Conservation (phyloP, 805 yeast species). For the Saccharomycopsis babjevae region DNA sequence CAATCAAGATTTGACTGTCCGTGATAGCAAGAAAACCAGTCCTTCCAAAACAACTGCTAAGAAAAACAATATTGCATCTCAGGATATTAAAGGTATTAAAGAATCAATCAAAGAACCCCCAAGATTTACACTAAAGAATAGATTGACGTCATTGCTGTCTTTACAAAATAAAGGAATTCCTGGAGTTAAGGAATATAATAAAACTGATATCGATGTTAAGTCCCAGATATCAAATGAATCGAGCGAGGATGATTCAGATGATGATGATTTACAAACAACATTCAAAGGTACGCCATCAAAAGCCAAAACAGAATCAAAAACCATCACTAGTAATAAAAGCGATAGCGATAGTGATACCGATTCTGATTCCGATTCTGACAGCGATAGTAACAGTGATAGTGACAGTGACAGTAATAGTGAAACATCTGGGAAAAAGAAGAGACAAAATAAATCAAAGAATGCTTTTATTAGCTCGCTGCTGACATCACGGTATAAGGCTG, state of each 20-base stretch:
- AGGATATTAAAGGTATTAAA: not conserved
- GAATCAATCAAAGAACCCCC: not conserved
- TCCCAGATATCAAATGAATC: not conserved
- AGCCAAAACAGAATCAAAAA: not conserved
- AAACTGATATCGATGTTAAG: not conserved
- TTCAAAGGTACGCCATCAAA: not conserved
- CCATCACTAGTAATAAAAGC: not conserved
- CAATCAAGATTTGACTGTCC: not conserved
- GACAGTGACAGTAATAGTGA: not conserved
- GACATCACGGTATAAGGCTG: not conserved
- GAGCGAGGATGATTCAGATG: not conserved
- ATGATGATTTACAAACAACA: not conserved
- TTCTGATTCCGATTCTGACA: slow-evolving; percentile 15
- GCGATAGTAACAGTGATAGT: not conserved
- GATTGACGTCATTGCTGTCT: slow-evolving; percentile 31
- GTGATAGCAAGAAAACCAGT: not conserved
- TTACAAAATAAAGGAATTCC: slow-evolving; percentile 60
- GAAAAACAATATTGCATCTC: not conserved
- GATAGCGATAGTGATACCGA: slow-evolving; percentile 15
- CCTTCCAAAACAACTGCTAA: not conserved
- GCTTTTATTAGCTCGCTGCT: not conserved
- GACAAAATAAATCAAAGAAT: not conserved
- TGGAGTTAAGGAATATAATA: slow-evolving; percentile 40
- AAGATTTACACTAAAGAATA: not conserved
- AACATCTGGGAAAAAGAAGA: not conserved